Evolutionary conservation across 2,329 filamentous ascomycete genomes (phyloP).

Genomic region (Penicillium occitanis): DNA sequence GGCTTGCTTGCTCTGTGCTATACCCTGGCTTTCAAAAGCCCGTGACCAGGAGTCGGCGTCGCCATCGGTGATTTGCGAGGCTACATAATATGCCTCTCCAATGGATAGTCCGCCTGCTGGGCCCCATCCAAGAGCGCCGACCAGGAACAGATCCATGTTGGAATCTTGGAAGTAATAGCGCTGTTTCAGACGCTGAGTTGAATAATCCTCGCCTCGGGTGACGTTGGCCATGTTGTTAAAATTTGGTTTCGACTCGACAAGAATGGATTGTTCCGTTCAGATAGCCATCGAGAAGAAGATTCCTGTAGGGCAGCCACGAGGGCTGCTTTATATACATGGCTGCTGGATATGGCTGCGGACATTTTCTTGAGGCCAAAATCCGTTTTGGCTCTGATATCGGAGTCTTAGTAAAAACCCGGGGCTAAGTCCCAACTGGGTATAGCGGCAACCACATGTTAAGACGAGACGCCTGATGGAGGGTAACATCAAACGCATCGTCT

Average conservation of each 20-base stretch:
- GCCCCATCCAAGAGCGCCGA: neutral
- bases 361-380: neutral
- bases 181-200: neutral
- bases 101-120: neutral
- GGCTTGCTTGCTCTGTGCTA: neutral
- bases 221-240: neutral
- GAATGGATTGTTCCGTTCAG: neutral
- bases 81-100: slow-evolving; percentile 5
- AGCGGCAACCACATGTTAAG: neutral
- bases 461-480: neutral
- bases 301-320: neutral
- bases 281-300: neutral
- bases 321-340: neutral
- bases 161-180: neutral
- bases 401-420: neutral
- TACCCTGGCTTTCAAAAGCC: neutral
- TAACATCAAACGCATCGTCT: neutral
- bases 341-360: neutral
- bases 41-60: slow-evolving; percentile 5
- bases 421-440: neutral
- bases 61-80: slow-evolving; percentile 2
- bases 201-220: neutral
- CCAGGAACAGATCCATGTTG: neutral
- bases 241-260: neutral
- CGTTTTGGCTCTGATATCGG: neutral